A percentile compares a stretch with the other conserved stretches of the same genome.
phyloP scores from a whole-genome alignment of 2,329 filamentous ascomycete genomes.

The Zasmidium citrigriseum region DNA sequence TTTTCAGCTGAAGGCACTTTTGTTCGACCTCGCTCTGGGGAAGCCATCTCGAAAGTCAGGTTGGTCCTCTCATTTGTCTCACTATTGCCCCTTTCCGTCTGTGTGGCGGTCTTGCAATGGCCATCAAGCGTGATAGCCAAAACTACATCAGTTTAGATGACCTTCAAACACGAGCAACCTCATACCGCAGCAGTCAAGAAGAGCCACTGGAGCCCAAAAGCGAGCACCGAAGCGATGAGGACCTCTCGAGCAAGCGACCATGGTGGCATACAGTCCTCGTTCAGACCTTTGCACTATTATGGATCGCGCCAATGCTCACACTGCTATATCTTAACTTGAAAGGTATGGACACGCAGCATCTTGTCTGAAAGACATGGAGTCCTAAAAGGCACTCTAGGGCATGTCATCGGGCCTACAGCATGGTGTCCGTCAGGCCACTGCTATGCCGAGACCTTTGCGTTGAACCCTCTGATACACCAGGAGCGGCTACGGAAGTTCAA shows the following conservation, averaged over 20 bases:
- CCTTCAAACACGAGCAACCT: not conserved
- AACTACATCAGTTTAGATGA: not conserved
- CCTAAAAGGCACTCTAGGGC: too few species aligned
- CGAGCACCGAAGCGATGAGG: not conserved
- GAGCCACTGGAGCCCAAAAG: not conserved
- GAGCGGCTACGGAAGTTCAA: not conserved
- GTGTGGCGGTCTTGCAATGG: too few species aligned
- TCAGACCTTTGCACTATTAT: not conserved
- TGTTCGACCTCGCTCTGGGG: too few species aligned
- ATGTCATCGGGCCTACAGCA: constrained; percentile 31
- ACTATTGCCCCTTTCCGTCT: too few species aligned
- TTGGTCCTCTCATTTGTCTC: too few species aligned
- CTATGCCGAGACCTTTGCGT: constrained; percentile 4
- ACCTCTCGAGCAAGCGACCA: not conserved
- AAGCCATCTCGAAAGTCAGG: too few species aligned
- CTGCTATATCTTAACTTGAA: not conserved
- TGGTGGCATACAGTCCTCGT: not conserved
- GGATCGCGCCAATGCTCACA: not conserved
- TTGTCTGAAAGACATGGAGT: too few species aligned
- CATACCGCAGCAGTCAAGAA: not conserved
- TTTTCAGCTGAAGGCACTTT: too few species aligned
- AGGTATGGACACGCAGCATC: too few species aligned
- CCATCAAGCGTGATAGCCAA: not conserved
- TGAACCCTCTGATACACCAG: not conserved
- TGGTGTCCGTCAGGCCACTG: constrained; percentile 30